Conservation (phyloP, 169 alveolate species). For the Perkinsus marinus region DNA sequence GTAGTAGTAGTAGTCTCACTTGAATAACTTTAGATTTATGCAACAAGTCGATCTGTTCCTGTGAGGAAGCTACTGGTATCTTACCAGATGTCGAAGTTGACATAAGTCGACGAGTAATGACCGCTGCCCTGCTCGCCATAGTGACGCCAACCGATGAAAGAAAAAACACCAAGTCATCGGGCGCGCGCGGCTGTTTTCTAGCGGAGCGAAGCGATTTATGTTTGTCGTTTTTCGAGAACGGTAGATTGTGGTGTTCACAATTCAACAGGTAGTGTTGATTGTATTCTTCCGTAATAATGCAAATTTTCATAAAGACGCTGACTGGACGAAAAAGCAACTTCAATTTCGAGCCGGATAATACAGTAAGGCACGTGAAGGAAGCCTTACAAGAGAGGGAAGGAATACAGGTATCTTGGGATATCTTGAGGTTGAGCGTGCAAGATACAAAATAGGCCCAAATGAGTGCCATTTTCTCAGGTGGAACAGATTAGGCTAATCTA, state of each 20-base stretch:
- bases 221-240: not conserved
- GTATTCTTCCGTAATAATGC: slow-evolving; percentile 46
- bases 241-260: not conserved
- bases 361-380: slow-evolving; percentile 76
- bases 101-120: not conserved
- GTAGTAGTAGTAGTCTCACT: not conserved
- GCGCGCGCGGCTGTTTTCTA: not conserved
- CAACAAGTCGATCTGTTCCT: not conserved
- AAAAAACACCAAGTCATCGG: not conserved
- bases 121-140: not conserved
- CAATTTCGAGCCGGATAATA: slow-evolving; percentile 84
- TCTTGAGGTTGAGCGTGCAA: not conserved
- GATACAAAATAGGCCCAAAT: not conserved
- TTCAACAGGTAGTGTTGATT: not conserved
- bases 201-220: not conserved
- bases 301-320: slow-evolving; percentile 71
- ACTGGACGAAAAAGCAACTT: slow-evolving; percentile 80
- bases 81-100: not conserved
- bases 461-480: slow-evolving; percentile 39
- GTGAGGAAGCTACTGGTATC: not conserved
- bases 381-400: slow-evolving; percentile 88
- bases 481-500: slow-evolving; percentile 72
- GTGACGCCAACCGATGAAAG: no score
- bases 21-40: not conserved
- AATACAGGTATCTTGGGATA: not conserved